Evolutionary conservation across 805 yeast genomes (phyloP).

Genomic region (Saccharomyces mikatae): DNA sequence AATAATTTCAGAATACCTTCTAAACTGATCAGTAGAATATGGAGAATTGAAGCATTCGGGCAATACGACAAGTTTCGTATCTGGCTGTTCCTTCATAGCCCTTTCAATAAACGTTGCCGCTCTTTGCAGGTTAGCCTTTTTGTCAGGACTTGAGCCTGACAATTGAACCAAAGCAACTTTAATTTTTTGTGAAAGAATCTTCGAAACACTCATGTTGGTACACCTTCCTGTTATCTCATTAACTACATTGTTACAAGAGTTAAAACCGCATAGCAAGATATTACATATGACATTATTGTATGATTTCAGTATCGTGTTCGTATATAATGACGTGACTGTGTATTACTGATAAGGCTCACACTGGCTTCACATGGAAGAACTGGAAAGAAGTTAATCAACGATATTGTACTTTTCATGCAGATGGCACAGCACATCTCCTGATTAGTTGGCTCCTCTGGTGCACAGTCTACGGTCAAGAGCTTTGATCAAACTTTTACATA

Average conservation of each 20-base stretch:
- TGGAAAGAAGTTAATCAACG: neutral
- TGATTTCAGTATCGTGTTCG: neutral
- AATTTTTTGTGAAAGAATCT: slow-evolving; percentile 37
- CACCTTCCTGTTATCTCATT: neutral
- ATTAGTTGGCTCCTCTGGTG: neutral
- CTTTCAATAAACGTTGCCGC: slow-evolving; percentile 55
- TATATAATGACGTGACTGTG: neutral
- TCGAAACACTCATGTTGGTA: slow-evolving; percentile 3
- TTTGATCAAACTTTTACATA: neutral
- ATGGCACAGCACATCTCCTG: no score
- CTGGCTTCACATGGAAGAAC: neutral
- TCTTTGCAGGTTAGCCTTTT: slow-evolving; percentile 63
- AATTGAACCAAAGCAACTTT: slow-evolving; percentile 82
- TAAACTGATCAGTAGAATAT: slow-evolving; percentile 78
- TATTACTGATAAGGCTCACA: neutral
- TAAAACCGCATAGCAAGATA: neutral
- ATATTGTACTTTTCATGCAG: neutral
- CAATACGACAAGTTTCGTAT: slow-evolving; percentile 68
- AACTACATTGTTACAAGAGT: neutral
- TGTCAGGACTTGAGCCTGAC: slow-evolving; percentile 62
- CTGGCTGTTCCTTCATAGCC: slow-evolving; percentile 51
- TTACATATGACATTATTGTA: neutral
- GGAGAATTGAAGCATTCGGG: slow-evolving; percentile 98
- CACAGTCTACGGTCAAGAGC: neutral
- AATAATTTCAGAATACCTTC: slow-evolving; percentile 80